Percentiles rank a stretch among this genome's conserved stretches.
These are phyloP conservation scores for Tuber melanosporum DNA, from an alignment of 495 filamentous ascomycete species.

Conservation along the genomic window DNA sequence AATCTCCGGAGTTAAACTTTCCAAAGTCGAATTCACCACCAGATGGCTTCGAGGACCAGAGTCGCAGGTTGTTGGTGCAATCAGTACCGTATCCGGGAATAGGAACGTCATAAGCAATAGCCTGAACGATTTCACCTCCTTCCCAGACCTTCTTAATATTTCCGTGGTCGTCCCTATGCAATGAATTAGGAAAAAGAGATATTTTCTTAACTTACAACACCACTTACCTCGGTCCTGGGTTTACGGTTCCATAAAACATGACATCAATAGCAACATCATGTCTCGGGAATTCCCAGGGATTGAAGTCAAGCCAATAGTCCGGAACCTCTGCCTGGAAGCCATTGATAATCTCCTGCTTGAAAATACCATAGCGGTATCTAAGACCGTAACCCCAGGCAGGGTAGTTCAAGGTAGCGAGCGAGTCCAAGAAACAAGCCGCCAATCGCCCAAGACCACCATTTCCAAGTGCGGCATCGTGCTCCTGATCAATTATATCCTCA, in stretches of 20 bases:
- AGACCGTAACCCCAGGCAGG: conserved; percentile 96
- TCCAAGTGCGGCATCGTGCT: conserved; percentile 92
- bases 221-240: conserved; percentile 52
- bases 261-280: conserved; percentile 93
- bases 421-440: conserved; percentile 94
- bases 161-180: conserved; percentile 60
- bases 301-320: conserved; percentile 98
- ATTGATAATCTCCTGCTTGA: conserved; percentile 98
- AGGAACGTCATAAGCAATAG: conserved; percentile 91
- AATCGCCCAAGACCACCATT: conserved; percentile 93
- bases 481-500: conserved; percentile 89
- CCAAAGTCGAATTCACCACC: conserved; percentile 98
- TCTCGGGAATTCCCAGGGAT: conserved; percentile 96
- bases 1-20: conserved; percentile 97
- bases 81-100: conserved; percentile 83
- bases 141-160: conserved; percentile 72
- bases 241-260: conserved; percentile 85
- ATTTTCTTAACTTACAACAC: background rate
- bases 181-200: background rate
- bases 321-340: conserved; percentile 96
- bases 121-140: conserved; percentile 84
- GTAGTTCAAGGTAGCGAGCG: conserved; percentile 85
- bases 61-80: conserved; percentile 90
- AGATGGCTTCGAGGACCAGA: conserved; percentile 96
- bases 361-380: conserved; percentile 94